These are phyloP conservation scores for Tetracladium setigerum DNA, from an alignment of 495 filamentous ascomycete genomes.

Conservation along the genomic window DNA sequence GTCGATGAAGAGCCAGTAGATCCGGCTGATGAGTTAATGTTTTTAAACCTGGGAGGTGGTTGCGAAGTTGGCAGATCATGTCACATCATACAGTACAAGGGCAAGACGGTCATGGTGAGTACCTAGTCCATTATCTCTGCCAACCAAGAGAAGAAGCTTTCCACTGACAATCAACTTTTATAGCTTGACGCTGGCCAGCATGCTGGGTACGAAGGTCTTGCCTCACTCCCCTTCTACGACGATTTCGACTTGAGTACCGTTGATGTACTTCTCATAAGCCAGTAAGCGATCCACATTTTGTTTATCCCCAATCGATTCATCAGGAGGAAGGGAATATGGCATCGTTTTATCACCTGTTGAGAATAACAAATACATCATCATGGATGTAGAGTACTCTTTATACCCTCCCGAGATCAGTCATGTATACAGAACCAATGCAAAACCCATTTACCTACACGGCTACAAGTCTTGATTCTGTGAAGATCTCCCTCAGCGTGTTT, in stretches of 20 bases:
- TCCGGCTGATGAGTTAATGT: slow-evolving; percentile 80
- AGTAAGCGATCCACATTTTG: slow-evolving; percentile 57
- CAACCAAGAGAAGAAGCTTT: too few species aligned
- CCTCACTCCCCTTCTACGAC: slow-evolving; percentile 92
- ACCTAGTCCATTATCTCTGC: not conserved
- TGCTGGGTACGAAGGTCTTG: slow-evolving; percentile 92
- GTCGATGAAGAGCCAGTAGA: slow-evolving; percentile 62
- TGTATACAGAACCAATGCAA: slow-evolving; percentile 29
- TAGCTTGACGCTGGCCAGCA: slow-evolving; percentile 96
- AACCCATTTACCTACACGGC: slow-evolving; percentile 9
- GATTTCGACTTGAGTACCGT: slow-evolving; percentile 97
- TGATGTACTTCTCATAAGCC: slow-evolving; percentile 93
- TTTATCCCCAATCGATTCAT: not conserved
- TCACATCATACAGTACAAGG: slow-evolving; percentile 97
- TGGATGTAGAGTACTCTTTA: too few species aligned
- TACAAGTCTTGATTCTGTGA: slow-evolving; percentile 22
- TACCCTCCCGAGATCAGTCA: slow-evolving; percentile 4
- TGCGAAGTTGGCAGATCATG: slow-evolving; percentile 97
- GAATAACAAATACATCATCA: too few species aligned
- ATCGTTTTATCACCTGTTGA: too few species aligned
- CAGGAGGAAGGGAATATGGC: not conserved
- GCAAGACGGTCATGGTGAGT: slow-evolving; percentile 95
- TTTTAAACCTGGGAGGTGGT: slow-evolving; percentile 87
- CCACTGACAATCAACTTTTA: slow-evolving; percentile 1
- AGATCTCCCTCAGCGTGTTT: slow-evolving; percentile 15